Conservation (phyloP, 805 yeast genomes). For the Scheffersomyces amazonensis region DNA sequence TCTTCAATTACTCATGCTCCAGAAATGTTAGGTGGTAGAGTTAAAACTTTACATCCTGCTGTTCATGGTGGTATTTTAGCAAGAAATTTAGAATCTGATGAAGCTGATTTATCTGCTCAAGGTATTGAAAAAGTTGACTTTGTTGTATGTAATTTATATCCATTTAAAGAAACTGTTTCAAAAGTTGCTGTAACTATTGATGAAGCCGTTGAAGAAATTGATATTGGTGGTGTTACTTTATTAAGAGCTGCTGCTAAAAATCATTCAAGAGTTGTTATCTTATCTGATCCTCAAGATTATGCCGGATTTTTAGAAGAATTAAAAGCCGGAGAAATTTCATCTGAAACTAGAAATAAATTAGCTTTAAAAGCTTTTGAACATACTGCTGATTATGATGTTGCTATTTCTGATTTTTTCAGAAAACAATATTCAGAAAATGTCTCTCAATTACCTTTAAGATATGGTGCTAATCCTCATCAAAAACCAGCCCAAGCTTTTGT, state of each 20-base stretch:
- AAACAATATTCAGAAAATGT: conserved; percentile 90
- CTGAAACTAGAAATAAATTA: conserved; percentile 71
- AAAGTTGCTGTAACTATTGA: conserved; percentile 92
- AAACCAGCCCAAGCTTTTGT: conserved; percentile 98
- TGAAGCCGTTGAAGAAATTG: conserved; percentile 98
- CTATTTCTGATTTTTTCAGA: conserved; percentile 96
- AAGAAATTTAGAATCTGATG: conserved; percentile 87
- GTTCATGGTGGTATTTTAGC: conserved; percentile 98
- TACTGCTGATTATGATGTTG: conserved; percentile 95
- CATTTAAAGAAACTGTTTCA: conserved; percentile 95
- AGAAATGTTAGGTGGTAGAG: conserved; percentile 98
- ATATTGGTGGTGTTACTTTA: conserved; percentile 95
- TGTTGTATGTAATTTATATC: conserved; percentile 97
- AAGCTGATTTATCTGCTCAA: conserved; percentile 81
- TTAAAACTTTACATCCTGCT: conserved; percentile 97
- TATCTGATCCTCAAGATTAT: conserved; percentile 94
- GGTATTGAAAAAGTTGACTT: conserved; percentile 94
- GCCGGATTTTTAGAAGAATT: conserved; percentile 83
- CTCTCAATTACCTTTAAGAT: conserved; percentile 90
- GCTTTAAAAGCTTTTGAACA: conserved; percentile 98
- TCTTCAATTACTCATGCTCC: conserved; percentile 96
- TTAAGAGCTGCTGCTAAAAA: conserved; percentile 99
- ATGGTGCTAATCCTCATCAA: conserved; percentile 99
- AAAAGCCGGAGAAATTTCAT: conserved; percentile 66
- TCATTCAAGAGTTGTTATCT: conserved; percentile 92